phyloP scores from a whole-genome alignment of 2,329 filamentous ascomycete species.

The Phaeosphaeriaceae sp. region DNA sequence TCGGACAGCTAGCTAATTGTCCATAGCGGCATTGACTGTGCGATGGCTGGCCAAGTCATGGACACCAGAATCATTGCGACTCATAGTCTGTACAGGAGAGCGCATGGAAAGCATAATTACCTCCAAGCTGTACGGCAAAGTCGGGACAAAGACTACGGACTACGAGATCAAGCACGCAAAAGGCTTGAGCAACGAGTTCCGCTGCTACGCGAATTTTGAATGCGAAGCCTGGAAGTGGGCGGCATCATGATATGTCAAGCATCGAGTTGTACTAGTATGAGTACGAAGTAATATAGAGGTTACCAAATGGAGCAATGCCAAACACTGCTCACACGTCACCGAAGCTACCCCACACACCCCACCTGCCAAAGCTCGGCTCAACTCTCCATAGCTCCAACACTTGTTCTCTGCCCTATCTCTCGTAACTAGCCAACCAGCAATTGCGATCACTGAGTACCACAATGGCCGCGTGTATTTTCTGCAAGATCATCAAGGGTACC shows the following conservation, averaged over 20 bases:
- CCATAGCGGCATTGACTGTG: constrained; percentile 73
- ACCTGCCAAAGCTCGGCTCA: constrained; percentile 19
- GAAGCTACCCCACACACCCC: constrained; percentile 31
- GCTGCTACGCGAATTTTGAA: constrained; percentile 81
- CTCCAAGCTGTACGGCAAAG: constrained; percentile 69
- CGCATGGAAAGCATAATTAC: constrained; percentile 70
- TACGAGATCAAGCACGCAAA: constrained; percentile 74
- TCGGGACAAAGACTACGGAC: constrained; percentile 69
- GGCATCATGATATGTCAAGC: constrained; percentile 10
- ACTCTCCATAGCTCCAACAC: constrained; percentile 17
- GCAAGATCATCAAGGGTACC: constrained; percentile 93
- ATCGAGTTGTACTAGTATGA: background rate
- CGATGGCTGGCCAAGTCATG: constrained; percentile 71
- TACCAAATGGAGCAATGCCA: background rate
- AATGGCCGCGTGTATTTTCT: constrained; percentile 87
- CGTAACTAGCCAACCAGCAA: constrained; percentile 22
- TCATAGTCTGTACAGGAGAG: constrained; percentile 80
- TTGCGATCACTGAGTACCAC: constrained; percentile 33
- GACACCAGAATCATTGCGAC: constrained; percentile 39
- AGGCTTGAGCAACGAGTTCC: constrained; percentile 80
- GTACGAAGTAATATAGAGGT: too few species aligned
- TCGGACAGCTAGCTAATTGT: constrained; percentile 11
- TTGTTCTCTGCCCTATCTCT: constrained; percentile 4
- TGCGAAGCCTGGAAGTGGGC: constrained; percentile 56
- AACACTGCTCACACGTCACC: background rate